phyloP scores from a whole-genome alignment of 371 early-diverging fungal genomes.

The Capillidium heterosporum region DNA sequence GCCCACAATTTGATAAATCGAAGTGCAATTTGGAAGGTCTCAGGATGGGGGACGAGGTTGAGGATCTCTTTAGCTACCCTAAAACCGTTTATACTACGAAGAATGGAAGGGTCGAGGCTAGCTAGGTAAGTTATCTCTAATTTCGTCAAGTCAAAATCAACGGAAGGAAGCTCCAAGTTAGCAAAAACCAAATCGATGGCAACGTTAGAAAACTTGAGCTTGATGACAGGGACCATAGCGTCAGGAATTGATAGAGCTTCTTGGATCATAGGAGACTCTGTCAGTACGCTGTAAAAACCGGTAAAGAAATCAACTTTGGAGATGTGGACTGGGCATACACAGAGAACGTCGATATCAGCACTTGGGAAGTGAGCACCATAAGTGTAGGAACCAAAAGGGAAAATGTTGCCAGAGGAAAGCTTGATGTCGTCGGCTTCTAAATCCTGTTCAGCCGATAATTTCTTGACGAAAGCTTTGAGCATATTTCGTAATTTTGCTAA shows the following conservation, averaged over 20 bases:
- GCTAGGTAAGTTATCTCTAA: constrained; percentile 71
- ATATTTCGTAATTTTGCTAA: constrained; percentile 66
- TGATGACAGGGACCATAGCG: constrained; percentile 97
- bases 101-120: constrained; percentile 81
- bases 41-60: constrained; percentile 83
- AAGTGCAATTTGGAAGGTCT: constrained; percentile 77
- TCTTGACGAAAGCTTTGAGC: constrained; percentile 79
- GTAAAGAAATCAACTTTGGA: constrained; percentile 90
- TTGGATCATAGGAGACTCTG: constrained; percentile 63
- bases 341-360: constrained; percentile 98
- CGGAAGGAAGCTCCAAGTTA: constrained; percentile 46
- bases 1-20: constrained; percentile 99
- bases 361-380: constrained; percentile 94
- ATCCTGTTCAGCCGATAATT: constrained; percentile 36
- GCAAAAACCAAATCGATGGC: constrained; percentile 97
- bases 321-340: constrained; percentile 90
- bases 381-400: constrained; percentile 97
- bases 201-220: constrained; percentile 79
- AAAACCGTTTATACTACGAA: constrained; percentile 91
- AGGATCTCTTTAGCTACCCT: constrained; percentile 97
- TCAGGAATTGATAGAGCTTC: constrained; percentile 79
- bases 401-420: constrained; percentile 92
- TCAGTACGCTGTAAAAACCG: constrained; percentile 75
- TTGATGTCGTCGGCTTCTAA: constrained; percentile 61
- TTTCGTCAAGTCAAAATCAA: constrained; percentile 78